Evolutionary conservation across 2,329 filamentous ascomycete genomes (phyloP), one percentile per base, ranked within the genome.

Genomic region (Cryphonectria naterciae): DNA sequence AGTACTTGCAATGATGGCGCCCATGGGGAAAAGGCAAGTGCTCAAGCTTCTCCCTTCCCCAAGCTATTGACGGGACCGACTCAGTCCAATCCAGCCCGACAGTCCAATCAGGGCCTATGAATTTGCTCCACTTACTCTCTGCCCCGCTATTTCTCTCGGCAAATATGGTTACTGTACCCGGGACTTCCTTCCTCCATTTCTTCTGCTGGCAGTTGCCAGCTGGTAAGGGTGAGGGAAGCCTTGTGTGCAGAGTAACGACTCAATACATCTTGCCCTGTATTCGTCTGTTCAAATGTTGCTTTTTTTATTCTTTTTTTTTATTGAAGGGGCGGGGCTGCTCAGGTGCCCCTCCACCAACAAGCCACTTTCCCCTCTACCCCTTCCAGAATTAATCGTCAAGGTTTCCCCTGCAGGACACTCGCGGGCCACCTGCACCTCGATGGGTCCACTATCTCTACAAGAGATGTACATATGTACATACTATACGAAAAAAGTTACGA

Each of bases 131-230:
- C 19, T 39, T 22, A 4, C 8, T 8, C 35, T 17, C 19, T 61
- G 32, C 10, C 56, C 56, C 56, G n/a, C 25, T 35, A 11, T 19
- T 4, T 32, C 5, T n/a, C 32, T 22, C 25, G 35, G 58, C 32
- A 13, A 4, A n/a, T 35, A 11, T 61, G 58, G 58, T 11, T 61
- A 61, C 58, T n/a, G 58, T 35, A 61, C 58, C 58, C 58, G 58
- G 7, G 35, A 61, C 58, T 39, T 61, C 6, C 58, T 11, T 13
- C 46, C 17, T 39, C 35, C 58, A 39, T n/a, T 22, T 39, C 35
- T 37, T 15, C 2, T 11, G 19, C 19, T 39, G 28, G 8, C 32
- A 19, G 3, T 39, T n/a, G n/a, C 17, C 19, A 22, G 58, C 58
- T 17, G 15, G 1, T 7, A 37, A 10, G 5, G 58, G 19, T 22